Base-by-base conservation (phyloP, 345 rosid species). In the Linum trigynum region DNA sequence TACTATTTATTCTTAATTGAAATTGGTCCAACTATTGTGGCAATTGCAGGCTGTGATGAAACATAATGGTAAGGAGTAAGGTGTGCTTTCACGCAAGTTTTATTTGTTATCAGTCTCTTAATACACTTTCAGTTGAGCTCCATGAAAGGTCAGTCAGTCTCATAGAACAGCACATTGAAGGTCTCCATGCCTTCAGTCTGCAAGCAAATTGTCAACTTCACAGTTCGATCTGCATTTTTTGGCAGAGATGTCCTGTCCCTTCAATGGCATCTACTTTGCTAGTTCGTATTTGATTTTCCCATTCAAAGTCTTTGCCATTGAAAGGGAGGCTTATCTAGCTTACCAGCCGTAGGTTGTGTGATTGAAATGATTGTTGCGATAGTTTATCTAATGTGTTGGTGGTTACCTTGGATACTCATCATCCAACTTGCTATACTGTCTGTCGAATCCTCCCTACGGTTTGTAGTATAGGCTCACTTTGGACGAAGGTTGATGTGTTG, bases 371-470 rank as follows among this genome's bases (percentile, higher is more conserved):
- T 64, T 60, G 15, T 7, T 39, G 3, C 12, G 3, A 4, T n/a
- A 11, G 15, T 64, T 61, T 39, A 59, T 11, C 38, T 15, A 59
- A 36, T 68, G 65, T 10, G 68, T 50, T 4, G 72, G 69, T 8
- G 72, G n/a, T n/a, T n/a, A 68, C 38, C 65, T 68, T 17, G 64
- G 42, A 38, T 68, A 73, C 43, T 64, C 69, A 16, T 68, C 55
- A 23, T 73, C 66, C 57, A 59, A 42, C 41, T 62, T 38, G 38
- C n/a, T 59, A 9, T 10, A 65, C 59, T 5, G 63, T 65, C 62
- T 39, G 8, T 4, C 5, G 36, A 38, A 71, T 39, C 40, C 69
- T 71, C 7, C 51, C 40, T 10, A 42, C 64, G 0, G 69, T 60
- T 3, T 51, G 5, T 5, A 0, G 10, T 5, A 71, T 48, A 5